Conservation (phyloP, 192 early-diverging fungal species). For the Dispira simplex region DNA sequence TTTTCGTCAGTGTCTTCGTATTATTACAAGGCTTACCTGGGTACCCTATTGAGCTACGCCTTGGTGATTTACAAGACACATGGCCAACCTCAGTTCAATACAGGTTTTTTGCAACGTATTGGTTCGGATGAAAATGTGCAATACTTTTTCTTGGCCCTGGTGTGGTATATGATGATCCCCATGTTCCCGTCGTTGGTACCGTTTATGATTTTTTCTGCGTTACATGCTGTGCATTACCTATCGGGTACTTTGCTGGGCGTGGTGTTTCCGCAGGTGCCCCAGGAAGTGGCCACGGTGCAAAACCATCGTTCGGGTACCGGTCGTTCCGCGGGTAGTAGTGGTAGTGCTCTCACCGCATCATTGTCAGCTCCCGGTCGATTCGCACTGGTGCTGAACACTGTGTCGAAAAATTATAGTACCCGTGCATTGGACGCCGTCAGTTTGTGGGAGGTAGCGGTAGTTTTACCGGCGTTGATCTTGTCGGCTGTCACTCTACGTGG, state of each 20-base stretch:
- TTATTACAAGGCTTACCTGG: conserved; percentile 3
- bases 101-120: too few relatives aligned
- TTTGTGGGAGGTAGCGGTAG: conserved; percentile 2
- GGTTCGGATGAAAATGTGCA: too few relatives aligned
- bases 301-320: neutral
- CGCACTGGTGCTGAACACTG: neutral
- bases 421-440: neutral
- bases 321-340: neutral
- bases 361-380: neutral
- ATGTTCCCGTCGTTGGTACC: neutral
- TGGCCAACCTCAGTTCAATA: neutral
- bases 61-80: conserved; percentile 2
- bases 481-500: conserved; percentile 2
- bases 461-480: neutral
- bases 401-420: neutral
- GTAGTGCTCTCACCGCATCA: neutral
- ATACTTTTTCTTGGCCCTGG: too few relatives aligned
- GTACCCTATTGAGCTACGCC: neutral
- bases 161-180: neutral
- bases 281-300: neutral
- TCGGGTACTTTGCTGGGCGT: neutral
- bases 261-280: neutral
- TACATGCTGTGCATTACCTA: neutral
- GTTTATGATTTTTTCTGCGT: neutral
- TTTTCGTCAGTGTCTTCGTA: neutral